A percentile compares a stretch with the other conserved stretches of the same genome.
Evolutionary conservation across 345 rosid genomes (phyloP).

Genomic region (Cardamine chenopodiifolia): DNA sequence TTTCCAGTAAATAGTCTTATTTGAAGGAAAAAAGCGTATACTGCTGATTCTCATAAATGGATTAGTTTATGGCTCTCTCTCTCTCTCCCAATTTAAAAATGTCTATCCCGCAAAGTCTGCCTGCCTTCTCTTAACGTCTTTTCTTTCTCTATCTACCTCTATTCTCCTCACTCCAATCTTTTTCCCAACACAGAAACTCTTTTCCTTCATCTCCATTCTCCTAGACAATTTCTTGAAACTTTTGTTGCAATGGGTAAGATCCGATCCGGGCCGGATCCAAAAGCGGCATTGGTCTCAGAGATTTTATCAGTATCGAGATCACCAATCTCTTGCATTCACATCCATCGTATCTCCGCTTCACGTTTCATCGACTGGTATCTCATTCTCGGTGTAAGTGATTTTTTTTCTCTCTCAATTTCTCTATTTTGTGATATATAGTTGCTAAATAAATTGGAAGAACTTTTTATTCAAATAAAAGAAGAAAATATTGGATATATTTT

Average conservation of each 20-base stretch:
- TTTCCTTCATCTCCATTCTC: not conserved
- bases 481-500: not conserved
- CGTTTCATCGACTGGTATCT: conserved; percentile 91
- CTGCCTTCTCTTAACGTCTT: conserved; percentile 64
- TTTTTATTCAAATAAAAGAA: not conserved
- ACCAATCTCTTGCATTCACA: conserved; percentile 60
- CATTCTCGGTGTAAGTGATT: conserved; percentile 70
- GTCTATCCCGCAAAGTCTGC: conserved; percentile 59
- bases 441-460: not conserved
- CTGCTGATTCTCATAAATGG: conserved; percentile 3
- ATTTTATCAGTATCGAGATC: conserved; percentile 63
- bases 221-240: conserved; percentile 11
- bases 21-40: not conserved
- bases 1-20: not conserved
- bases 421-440: not conserved
- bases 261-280: conserved; percentile 50
- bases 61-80: not conserved
- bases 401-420: not conserved
- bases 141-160: conserved; percentile 21
- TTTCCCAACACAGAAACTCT: not conserved
- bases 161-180: conserved; percentile 11
- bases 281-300: conserved; percentile 58
- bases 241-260: conserved; percentile 48
- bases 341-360: conserved; percentile 28
- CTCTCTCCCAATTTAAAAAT: conserved; percentile 63